Conservation (phyloP, 495 filamentous ascomycete species). For the Neurospora sp. region DNA sequence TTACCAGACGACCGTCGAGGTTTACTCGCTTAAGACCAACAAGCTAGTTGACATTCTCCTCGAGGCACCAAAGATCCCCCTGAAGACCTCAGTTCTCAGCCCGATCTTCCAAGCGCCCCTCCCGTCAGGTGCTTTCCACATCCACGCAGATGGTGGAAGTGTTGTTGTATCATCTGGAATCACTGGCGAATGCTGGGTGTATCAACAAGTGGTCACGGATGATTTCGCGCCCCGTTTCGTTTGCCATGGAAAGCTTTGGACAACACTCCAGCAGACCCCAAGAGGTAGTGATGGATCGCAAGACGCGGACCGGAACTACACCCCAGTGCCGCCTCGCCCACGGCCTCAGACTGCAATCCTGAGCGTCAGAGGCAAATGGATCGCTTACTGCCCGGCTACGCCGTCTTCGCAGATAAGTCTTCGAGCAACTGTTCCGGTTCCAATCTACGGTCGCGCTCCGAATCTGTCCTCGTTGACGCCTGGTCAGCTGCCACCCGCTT, state of each 20-base stretch:
- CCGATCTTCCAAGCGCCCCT: conserved; percentile 48
- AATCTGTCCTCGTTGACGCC: conserved; percentile 61
- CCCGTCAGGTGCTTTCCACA: conserved; percentile 58
- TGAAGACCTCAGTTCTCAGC: conserved; percentile 41
- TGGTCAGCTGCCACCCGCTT: conserved; percentile 64
- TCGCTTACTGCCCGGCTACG: conserved; percentile 72
- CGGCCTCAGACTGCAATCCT: conserved; percentile 54
- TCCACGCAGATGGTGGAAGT: conserved; percentile 57
- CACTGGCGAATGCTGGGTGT: conserved; percentile 82
- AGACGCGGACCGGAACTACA: conserved; percentile 34
- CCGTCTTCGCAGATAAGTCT: conserved; percentile 61
- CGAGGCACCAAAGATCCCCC: conserved; percentile 37
- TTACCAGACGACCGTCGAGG: conserved; percentile 78
- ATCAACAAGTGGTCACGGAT: conserved; percentile 31
- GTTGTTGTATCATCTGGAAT: conserved; percentile 65
- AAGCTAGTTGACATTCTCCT: conserved; percentile 60
- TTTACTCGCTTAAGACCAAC: conserved; percentile 68
- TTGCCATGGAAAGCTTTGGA: conserved; percentile 79
- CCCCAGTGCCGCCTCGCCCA: conserved; percentile 25
- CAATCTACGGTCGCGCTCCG: conserved; percentile 44
- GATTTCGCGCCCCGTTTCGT: conserved; percentile 40
- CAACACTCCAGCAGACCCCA: conserved; percentile 51
- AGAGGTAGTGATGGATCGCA: conserved; percentile 33
- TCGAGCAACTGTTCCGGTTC: conserved; percentile 44
- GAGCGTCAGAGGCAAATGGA: conserved; percentile 68